These are phyloP conservation scores for Sporothrix dimorphospora DNA, from an alignment of 2,329 filamentous ascomycete genomes.

Conservation along the genomic window DNA sequence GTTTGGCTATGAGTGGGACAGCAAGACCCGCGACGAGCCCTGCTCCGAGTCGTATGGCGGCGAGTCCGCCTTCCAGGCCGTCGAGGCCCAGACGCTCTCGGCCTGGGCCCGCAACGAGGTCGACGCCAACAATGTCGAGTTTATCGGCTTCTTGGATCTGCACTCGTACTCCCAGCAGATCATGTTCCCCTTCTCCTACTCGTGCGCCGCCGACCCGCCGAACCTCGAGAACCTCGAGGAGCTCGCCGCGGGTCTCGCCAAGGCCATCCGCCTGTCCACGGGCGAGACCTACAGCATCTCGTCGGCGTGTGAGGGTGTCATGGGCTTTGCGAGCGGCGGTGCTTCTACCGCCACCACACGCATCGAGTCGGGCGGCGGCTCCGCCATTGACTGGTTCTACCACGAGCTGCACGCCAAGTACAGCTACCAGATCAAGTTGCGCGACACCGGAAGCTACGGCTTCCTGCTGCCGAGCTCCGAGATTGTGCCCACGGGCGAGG, in stretches of 20 bases:
- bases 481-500: conserved; percentile 87
- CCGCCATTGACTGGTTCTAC: conserved; percentile 93
- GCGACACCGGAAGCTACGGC: conserved; percentile 92
- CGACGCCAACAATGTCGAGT: conserved; percentile 67
- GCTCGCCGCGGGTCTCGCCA: conserved; percentile 82
- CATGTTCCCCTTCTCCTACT: conserved; percentile 88
- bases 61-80: conserved; percentile 77
- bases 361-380: conserved; percentile 78
- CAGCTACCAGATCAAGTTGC: conserved; percentile 90
- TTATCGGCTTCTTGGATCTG: conserved; percentile 85
- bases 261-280: conserved; percentile 80
- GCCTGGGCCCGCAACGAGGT: conserved; percentile 84
- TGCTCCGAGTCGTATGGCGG: conserved; percentile 92
- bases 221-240: conserved; percentile 92
- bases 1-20: conserved; percentile 85
- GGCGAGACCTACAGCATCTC: conserved; percentile 76
- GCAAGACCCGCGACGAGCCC: conserved; percentile 67
- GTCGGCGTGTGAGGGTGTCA: conserved; percentile 84
- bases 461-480: conserved; percentile 86
- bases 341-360: conserved; percentile 68
- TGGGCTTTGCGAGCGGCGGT: conserved; percentile 65
- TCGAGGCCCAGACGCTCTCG: conserved; percentile 75
- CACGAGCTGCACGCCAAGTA: conserved; percentile 80
- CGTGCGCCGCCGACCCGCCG: conserved; percentile 76
- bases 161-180: conserved; percentile 97